Conservation (phyloP, 208 protist species). For the Acanthamoeba healyi region DNA sequence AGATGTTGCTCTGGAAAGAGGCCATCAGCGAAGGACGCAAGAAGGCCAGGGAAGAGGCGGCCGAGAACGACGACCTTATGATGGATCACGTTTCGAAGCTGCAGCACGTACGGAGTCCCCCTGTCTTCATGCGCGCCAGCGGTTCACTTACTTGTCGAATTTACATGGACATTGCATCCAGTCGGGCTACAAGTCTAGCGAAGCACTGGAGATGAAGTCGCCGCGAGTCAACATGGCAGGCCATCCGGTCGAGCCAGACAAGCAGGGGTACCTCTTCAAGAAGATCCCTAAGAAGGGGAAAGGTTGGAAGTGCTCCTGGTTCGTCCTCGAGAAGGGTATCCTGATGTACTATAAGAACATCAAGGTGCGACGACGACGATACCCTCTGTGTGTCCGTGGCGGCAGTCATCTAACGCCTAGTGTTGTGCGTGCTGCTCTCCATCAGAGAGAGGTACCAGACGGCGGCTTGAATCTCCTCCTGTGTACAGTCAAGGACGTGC, state of each 20-base stretch:
- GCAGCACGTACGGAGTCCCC: not conserved
- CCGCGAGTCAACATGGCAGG: slow-evolving; percentile 41
- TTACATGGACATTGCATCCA: too few relatives aligned
- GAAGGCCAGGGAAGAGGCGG: slow-evolving; percentile 31
- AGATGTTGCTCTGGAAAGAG: slow-evolving; percentile 54
- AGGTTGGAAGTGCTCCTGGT: slow-evolving; percentile 74
- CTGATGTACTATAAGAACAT: slow-evolving; percentile 69
- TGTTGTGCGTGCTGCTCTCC: not conserved
- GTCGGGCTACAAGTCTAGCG: slow-evolving; percentile 5
- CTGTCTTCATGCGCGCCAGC: too few relatives aligned
- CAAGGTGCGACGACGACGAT: not conserved
- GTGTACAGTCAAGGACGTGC: slow-evolving; percentile 72
- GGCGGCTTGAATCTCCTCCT: slow-evolving; percentile 58
- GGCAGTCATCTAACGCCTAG: not conserved
- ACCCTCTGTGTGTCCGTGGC: not conserved
- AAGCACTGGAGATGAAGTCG: slow-evolving; percentile 17
- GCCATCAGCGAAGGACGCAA: not conserved
- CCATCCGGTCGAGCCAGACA: slow-evolving; percentile 17
- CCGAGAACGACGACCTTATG: slow-evolving; percentile 51
- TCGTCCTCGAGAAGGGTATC: slow-evolving; percentile 67
- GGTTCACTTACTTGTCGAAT: too few relatives aligned
- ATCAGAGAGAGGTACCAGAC: slow-evolving; percentile 17
- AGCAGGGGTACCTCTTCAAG: slow-evolving; percentile 73
- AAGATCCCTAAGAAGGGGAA: slow-evolving; percentile 9
- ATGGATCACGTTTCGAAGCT: slow-evolving; percentile 58